Conservation (phyloP, 176 grass and related monocot species). For the Eragrostis nindensis region DNA sequence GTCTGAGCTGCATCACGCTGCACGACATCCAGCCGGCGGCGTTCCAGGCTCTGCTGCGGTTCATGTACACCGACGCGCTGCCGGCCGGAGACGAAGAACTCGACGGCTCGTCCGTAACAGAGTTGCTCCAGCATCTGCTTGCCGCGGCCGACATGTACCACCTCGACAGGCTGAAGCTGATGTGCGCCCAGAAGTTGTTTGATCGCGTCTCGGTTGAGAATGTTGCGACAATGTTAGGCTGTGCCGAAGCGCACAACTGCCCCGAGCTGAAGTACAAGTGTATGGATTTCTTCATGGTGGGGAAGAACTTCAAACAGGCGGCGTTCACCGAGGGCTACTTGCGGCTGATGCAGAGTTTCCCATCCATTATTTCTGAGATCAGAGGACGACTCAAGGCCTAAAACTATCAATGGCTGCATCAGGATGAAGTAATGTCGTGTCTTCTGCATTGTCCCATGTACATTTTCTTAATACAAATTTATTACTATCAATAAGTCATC, state of each 20-base stretch:
- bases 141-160: slow-evolving; percentile 50
- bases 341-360: slow-evolving; percentile 39
- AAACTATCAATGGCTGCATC: too few relatives aligned
- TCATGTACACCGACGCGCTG: slow-evolving; percentile 52
- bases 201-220: slow-evolving; percentile 25
- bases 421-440: too few relatives aligned
- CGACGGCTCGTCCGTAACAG: background rate
- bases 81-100: background rate
- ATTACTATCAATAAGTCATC: too few relatives aligned
- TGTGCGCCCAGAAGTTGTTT: slow-evolving; percentile 43
- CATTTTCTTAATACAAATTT: too few relatives aligned
- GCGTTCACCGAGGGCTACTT: slow-evolving; percentile 37
- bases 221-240: slow-evolving; percentile 27
- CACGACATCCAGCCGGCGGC: background rate
- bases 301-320: slow-evolving; percentile 38
- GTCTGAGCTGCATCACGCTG: background rate
- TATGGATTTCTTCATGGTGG: slow-evolving; percentile 36
- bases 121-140: background rate
- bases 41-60: slow-evolving; percentile 35
- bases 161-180: slow-evolving; percentile 43
- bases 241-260: slow-evolving; percentile 46
- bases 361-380: slow-evolving; percentile 27
- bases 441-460: too few relatives aligned
- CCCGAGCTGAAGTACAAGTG: slow-evolving; percentile 41
- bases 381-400: background rate